Evolutionary conservation across 352 stramenopile genomes (phyloP), one percentile per base, ranked within the genome.

Genomic region (Blastocystis sp.): DNA sequence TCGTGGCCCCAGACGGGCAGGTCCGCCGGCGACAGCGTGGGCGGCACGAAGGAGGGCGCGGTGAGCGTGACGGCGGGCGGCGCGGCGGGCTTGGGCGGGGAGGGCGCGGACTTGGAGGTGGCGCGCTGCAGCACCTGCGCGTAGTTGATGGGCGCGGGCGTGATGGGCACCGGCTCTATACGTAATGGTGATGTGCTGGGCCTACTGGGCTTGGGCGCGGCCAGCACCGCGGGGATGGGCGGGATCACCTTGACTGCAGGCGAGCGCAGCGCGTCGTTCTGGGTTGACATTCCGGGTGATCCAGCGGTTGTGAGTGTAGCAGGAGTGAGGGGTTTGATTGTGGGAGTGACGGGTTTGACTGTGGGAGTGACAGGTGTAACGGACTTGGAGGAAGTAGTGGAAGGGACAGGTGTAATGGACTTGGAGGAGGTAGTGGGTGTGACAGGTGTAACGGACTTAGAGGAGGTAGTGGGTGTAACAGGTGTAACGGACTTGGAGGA

Each of bases 111-210:
- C 21, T 28, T 64, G n/a, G 74, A 11, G 74, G 60, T 19, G 53
- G 34, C 45, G 34, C 45, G 11, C 21, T 69, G 66, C 3, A 84
- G 43, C 5, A 67, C 74, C 38, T 69, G n/a, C 2, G 74, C 40
- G 43, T 84, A 84, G 34, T 69, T 84, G 48, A 84, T 84, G 48
- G 74, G 48, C 23, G 66, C 34, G 9, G 74, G 60, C 1, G 34
- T 67, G 45, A 84, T 21, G 2, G 60, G 34, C 21, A 67, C 60
- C 10, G 64, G 34, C 41, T 74, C 64, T 74, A 74, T 0, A 9
- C 23, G 48, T 56, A 0, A 56, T 14, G 48, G 48, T 7, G 14
- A 0, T 17, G 5, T n/a, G 48, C 14, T 23, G 7, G 66, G 10
- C 14, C 34, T 4, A 56, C 41, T 48, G 10, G 41, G 21, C 48